phyloP scores from a whole-genome alignment of 2,329 filamentous ascomycete genomes.

The Stachybotrys elegans region DNA sequence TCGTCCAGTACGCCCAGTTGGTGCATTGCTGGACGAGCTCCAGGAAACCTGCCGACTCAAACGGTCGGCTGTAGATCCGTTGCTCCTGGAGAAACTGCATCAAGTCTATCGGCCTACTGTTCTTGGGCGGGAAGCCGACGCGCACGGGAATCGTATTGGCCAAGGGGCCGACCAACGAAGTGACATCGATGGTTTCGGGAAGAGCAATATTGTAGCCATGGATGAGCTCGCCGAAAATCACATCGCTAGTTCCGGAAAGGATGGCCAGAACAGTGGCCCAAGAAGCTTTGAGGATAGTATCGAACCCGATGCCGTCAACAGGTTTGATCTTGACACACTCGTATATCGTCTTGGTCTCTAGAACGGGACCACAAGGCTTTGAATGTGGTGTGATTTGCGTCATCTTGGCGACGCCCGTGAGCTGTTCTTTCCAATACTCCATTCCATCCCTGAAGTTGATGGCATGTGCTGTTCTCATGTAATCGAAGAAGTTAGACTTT shows the following conservation, averaged over 20 bases:
- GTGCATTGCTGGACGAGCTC: conserved; percentile 51
- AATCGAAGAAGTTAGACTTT: conserved; percentile 43
- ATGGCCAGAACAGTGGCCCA: conserved; percentile 52
- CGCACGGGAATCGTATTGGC: conserved; percentile 45
- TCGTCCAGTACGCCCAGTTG: conserved; percentile 47
- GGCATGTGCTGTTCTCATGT: conserved; percentile 34
- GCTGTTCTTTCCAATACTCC: conserved; percentile 40
- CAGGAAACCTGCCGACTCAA: conserved; percentile 45
- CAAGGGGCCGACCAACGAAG: conserved; percentile 41
- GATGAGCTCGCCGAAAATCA: conserved; percentile 52
- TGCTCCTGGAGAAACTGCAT: conserved; percentile 45
- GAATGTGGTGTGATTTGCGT: conserved; percentile 39
- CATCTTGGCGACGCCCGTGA: conserved; percentile 40
- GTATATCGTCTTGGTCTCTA: conserved; percentile 32
- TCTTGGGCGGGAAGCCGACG: conserved; percentile 36
- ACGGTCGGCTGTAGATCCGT: conserved; percentile 39
- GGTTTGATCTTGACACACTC: conserved; percentile 35
- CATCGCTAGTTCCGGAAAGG: conserved; percentile 41
- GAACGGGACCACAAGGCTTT: conserved; percentile 33
- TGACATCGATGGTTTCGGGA: conserved; percentile 49
- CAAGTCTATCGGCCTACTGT: conserved; percentile 42
- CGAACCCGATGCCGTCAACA: conserved; percentile 41
- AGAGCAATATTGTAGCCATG: conserved; percentile 40
- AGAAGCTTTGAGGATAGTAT: conserved; percentile 51
- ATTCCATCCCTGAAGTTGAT: conserved; percentile 31